These are phyloP conservation scores for Hondaea fermentalgiana DNA, from an alignment of 108 stramenopile species.

Conservation along the genomic window DNA sequence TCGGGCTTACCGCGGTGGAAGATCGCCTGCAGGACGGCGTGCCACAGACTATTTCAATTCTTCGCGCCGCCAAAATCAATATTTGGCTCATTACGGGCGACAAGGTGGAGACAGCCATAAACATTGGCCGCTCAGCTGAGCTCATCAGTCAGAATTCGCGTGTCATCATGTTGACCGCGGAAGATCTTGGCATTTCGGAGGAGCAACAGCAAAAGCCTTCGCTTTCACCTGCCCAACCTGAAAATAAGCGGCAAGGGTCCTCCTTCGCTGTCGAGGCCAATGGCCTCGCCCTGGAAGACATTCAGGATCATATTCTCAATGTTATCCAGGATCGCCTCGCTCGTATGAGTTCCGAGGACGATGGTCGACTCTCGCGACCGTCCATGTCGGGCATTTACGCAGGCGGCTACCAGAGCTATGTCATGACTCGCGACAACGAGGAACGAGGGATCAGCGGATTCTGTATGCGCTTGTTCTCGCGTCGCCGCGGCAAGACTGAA, in stretches of 20 bases:
- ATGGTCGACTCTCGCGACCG: too few relatives aligned
- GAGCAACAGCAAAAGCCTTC: not conserved
- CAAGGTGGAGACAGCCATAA: conserved; percentile 95
- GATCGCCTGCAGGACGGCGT: conserved; percentile 94
- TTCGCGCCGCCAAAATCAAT: conserved; percentile 84
- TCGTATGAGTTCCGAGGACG: too few relatives aligned
- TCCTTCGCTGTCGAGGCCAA: too few relatives aligned
- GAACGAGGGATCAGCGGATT: not conserved
- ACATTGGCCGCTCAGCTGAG: conserved; percentile 88
- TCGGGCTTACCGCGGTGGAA: conserved; percentile 96
- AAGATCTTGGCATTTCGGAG: not conserved
- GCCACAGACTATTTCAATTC: conserved; percentile 78
- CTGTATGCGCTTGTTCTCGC: not conserved
- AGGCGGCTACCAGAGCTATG: not conserved
- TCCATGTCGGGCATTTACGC: not conserved
- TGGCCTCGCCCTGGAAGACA: not conserved
- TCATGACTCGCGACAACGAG: not conserved
- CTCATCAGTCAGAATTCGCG: conserved; percentile 44
- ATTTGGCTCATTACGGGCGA: conserved; percentile 98
- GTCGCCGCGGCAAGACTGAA: not conserved
- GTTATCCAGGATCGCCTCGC: not conserved
- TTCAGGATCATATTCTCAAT: not conserved
- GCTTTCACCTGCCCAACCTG: too few relatives aligned
- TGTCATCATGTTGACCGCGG: not conserved
- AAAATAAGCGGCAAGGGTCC: too few relatives aligned